These are phyloP conservation scores for Hanseniaspora hatyaiensis DNA, from an alignment of 805 yeast genomes.

Conservation along the genomic window DNA sequence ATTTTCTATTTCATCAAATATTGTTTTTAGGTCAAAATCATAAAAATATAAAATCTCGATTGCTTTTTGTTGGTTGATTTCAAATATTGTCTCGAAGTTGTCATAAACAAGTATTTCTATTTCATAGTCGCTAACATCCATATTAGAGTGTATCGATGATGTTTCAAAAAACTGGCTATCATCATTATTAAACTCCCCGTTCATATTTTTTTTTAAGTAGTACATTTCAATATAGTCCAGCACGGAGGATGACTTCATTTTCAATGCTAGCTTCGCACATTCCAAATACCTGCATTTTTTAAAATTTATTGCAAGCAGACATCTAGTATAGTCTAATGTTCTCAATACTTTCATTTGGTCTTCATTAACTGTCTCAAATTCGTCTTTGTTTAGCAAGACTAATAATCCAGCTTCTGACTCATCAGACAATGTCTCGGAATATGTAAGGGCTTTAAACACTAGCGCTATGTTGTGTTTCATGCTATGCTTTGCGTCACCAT, in stretches of 20 bases:
- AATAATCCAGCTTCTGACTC: conserved; percentile 72
- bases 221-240: background rate
- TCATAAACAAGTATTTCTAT: background rate
- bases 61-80: background rate
- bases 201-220: background rate
- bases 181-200: background rate
- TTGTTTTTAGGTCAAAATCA: background rate
- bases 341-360: conserved; percentile 23
- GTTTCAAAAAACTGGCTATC: background rate
- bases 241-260: background rate
- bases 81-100: conserved; percentile 2
- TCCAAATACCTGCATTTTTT: conserved; percentile 16
- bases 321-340: conserved; percentile 20
- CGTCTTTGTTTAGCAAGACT: conserved; percentile 44
- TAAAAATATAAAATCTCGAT: conserved; percentile 3
- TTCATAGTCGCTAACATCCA: background rate
- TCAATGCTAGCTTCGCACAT: background rate
- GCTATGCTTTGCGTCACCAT: conserved; percentile 29
- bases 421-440: conserved; percentile 28
- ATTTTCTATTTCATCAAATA: background rate
- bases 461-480: conserved; percentile 40
- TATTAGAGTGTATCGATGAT: background rate
- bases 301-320: conserved; percentile 22
- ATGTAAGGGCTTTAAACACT: conserved; percentile 30
- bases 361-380: conserved; percentile 21